Percentiles rank a stretch among this genome's conserved stretches.
These are phyloP conservation scores for Phoma sp. DNA, from an alignment of 2,329 filamentous ascomycete species.

Conservation along the genomic window DNA sequence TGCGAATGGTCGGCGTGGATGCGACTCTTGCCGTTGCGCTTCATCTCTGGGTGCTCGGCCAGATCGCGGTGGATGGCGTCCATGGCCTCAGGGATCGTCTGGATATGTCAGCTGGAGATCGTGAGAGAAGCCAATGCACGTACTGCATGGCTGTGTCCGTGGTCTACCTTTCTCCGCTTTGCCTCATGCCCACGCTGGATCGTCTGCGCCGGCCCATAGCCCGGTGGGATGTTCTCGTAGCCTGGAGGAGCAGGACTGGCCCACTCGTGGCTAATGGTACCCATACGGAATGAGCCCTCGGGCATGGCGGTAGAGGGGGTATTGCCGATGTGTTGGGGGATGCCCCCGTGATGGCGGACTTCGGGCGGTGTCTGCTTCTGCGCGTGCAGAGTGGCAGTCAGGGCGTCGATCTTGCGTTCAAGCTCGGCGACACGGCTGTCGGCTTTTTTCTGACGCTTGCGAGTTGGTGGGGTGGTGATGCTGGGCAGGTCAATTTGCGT, in stretches of 20 bases:
- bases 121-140: slow-evolving; percentile 7
- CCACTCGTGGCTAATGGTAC: slow-evolving; percentile 41
- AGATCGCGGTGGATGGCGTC: slow-evolving; percentile 46
- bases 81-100: slow-evolving; percentile 48
- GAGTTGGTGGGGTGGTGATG: slow-evolving; percentile 66
- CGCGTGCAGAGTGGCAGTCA: slow-evolving; percentile 80
- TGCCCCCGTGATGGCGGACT: slow-evolving; percentile 27
- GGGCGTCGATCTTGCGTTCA: slow-evolving; percentile 88
- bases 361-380: slow-evolving; percentile 41
- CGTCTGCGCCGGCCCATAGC: slow-evolving; percentile 41
- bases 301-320: slow-evolving; percentile 19
- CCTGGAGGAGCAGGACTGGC: slow-evolving; percentile 20
- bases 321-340: slow-evolving; percentile 29
- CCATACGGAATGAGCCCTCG: slow-evolving; percentile 36
- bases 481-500: slow-evolving; percentile 13
- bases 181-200: slow-evolving; percentile 37
- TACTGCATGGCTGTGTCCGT: slow-evolving; percentile 36
- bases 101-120: slow-evolving; percentile 10
- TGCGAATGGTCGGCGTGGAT: slow-evolving; percentile 45
- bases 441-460: slow-evolving; percentile 90
- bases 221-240: slow-evolving; percentile 38
- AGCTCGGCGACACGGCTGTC: slow-evolving; percentile 88
- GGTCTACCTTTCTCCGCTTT: slow-evolving; percentile 41
- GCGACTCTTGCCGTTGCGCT: slow-evolving; percentile 36
- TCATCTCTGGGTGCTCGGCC: slow-evolving; percentile 44